A percentile compares a stretch with the other conserved stretches of the same genome.
Conservation (phyloP, 2,329 filamentous ascomycete species). For the Aspergillus oerlinghausenensis region DNA sequence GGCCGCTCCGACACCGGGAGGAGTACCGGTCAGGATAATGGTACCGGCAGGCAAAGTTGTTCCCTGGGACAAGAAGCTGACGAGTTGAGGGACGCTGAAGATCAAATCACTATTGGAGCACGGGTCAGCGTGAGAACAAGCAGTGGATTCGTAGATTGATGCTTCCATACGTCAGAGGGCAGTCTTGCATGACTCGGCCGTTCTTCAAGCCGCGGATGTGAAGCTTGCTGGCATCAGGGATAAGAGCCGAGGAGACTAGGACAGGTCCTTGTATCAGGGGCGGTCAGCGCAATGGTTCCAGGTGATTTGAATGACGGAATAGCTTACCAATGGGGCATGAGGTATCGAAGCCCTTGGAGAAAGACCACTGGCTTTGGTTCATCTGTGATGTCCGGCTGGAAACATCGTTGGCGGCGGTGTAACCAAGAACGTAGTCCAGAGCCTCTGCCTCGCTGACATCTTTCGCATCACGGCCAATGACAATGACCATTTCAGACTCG, state of each 20-base stretch:
- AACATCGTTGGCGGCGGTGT: constrained; percentile 61
- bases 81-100: constrained; percentile 46
- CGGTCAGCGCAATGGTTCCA: background rate
- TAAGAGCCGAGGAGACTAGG: constrained; percentile 40
- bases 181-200: constrained; percentile 49
- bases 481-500: constrained; percentile 55
- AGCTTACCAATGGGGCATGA: constrained; percentile 48
- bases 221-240: constrained; percentile 31
- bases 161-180: constrained; percentile 34
- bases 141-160: background rate
- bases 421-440: constrained; percentile 58
- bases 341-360: constrained; percentile 57
- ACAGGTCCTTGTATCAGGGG: constrained; percentile 38
- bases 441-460: constrained; percentile 56
- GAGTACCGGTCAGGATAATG: constrained; percentile 42
- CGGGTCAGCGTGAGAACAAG: constrained; percentile 5
- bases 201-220: constrained; percentile 43
- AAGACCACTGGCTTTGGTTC: constrained; percentile 53
- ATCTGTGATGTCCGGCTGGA: constrained; percentile 56
- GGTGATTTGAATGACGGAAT: background rate
- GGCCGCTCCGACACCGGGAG: constrained; percentile 38
- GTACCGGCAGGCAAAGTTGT: constrained; percentile 41
- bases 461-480: constrained; percentile 50
- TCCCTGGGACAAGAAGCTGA: constrained; percentile 39
- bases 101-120: constrained; percentile 47